Base-by-base conservation (phyloP, 768 basidiomycete species). In the Russula virescens region DNA sequence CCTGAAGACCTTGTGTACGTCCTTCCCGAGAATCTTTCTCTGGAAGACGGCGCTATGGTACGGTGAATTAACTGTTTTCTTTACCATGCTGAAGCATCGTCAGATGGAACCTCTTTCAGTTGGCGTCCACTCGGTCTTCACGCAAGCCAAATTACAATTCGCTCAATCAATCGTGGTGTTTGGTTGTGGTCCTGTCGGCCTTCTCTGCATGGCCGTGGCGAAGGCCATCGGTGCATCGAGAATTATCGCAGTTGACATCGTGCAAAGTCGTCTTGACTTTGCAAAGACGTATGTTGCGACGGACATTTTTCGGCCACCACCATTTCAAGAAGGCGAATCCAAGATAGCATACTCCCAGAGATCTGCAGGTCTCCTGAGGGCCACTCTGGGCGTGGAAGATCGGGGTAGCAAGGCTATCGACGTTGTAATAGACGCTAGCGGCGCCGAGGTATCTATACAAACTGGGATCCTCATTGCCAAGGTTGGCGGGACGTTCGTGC, bases 1-100 rank as follows among this genome's bases (percentile, higher is more conserved):
- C 92, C 94, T 18, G 85, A 85, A 26, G 91, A 97, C 73, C 81
- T 97, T 25, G 88, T 86, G 57, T 94, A 92, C 73, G 80, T 77
- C 43, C 83, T 98, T 14, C 94, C 94, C 2, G 82, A 87, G n/a
- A 79, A 84, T 70, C 83, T 98, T 52, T 83, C 87, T 21, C 82
- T 96, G 16, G 95, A 96, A 73, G 94, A 98, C 71, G 96, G 95
- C 35, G 94, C 96, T 7, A 89, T 98, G 91, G 90, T 90, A 60
- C 54, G 77, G 62, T n/a, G 5, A 21, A 3, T 46, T 19, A 25
- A 23, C 28, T 42, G 61, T 61, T 23, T 49, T 56, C 13, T 5
- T 19, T 38, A n/a, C 6, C 5, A 18, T 19, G 13, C 48, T 46
- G 38, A 46, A 3, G 42, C 48, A 45, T 43, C 40, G 53, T 43